Base-by-base conservation (phyloP, 208 protist species). In the Leishmania martiniquensis region DNA sequence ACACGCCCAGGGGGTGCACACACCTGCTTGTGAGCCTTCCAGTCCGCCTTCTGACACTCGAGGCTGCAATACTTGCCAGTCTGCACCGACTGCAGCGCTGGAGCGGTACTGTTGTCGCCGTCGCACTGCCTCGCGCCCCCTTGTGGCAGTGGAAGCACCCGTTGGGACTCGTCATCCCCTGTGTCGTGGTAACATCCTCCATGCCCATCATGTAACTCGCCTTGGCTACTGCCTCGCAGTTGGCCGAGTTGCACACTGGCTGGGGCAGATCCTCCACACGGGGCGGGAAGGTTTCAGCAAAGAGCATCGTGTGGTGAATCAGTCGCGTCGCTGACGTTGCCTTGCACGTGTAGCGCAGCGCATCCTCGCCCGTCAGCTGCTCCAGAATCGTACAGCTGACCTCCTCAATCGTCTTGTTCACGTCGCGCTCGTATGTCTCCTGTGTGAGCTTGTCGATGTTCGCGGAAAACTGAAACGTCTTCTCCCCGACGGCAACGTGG, bases 41-140 rank as follows among this genome's bases (percentile, higher is more conserved):
- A 95, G 51, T 93, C 88, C 32, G 76, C 81, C 71, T 83, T 81
- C 80, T 95, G 91, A 63, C 90, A 94, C 67, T 81, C 82, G 42
- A 81, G 62, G 55, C 67, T 84, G 88, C 91, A 95, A 81, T 93
- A 95, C 76, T 86, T 90, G 12, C 89, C 3, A 92, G 76, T 71
- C 91, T 92, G 85, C 91, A 95, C 29, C 88, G 77, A 49, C 84
- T 87, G 86, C 91, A 95, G 32, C 82, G 91, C 69, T 88, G 83
- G 25, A 93, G 78, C 25, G 80, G 79, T 39, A 51, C 75, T 62
- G 39, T 17, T 54, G 42, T 57, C 29, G 75, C 49, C 51, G 68
- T 69, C 5, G 54, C 55, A n/a, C n/a, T n/a, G 0, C 51, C 51
- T 12, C 76, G 72, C 7, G 59, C 80, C 12, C 72, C 80, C 9